These are phyloP conservation scores for Lichtheimia ramosa DNA, from an alignment of 371 early-diverging fungal species.

Conservation along the genomic window DNA sequence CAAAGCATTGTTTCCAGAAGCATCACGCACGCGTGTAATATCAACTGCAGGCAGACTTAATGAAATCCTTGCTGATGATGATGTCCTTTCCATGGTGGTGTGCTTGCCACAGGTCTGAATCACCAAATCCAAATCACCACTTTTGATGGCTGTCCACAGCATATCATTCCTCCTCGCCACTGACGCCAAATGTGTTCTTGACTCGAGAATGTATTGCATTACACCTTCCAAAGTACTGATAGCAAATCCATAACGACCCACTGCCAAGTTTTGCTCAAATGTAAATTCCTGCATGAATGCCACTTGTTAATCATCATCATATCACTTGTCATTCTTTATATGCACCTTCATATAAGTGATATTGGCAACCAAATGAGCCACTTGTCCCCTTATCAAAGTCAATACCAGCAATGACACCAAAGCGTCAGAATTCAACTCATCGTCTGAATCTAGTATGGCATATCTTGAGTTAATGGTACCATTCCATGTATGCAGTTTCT, in stretches of 20 bases:
- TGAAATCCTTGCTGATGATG: too few species aligned
- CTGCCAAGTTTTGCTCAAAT: conserved; percentile 37
- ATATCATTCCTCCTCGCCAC: conserved; percentile 33
- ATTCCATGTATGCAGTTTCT: too few species aligned
- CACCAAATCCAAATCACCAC: conserved; percentile 1
- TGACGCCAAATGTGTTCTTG: conserved; percentile 27
- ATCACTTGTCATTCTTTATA: not conserved
- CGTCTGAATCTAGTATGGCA: not conserved
- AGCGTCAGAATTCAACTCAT: conserved; percentile 38
- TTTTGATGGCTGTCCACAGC: conserved; percentile 32
- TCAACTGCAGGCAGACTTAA: not conserved
- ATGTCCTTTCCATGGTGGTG: too few species aligned
- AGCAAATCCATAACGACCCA: conserved; percentile 55
- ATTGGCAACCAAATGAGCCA: conserved; percentile 55
- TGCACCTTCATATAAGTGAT: conserved; percentile 52
- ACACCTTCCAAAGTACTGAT: conserved; percentile 58
- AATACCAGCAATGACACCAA: conserved; percentile 52
- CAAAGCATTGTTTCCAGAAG: conserved; percentile 44
- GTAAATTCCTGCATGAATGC: conserved; percentile 39
- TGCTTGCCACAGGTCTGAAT: too few species aligned
- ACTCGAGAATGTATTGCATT: conserved; percentile 45
- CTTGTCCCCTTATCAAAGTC: conserved; percentile 49
- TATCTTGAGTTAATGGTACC: too few species aligned
- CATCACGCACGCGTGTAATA: conserved; percentile 31
- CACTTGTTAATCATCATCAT: not conserved